Percentiles rank a stretch among this genome's conserved stretches.
Conservation (phyloP, 2,329 filamentous ascomycete species). For the Akanthomyces dipterigenus region DNA sequence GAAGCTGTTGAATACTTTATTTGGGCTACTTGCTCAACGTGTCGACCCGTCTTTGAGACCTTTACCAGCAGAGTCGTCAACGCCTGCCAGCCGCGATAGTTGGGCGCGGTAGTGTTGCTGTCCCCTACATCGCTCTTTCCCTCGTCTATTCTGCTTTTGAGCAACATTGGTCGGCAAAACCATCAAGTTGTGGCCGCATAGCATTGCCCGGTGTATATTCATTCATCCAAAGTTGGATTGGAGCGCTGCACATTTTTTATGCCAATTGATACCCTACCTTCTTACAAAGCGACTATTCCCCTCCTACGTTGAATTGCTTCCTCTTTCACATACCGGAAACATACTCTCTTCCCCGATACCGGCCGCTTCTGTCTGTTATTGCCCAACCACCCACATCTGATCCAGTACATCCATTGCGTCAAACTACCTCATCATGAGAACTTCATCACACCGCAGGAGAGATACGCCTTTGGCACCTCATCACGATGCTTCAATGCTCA, state of each 20-base stretch:
- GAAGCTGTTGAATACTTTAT: neutral
- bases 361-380: neutral
- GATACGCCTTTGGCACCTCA: neutral
- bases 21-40: neutral
- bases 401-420: neutral
- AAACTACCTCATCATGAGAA: neutral
- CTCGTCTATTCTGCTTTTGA: neutral
- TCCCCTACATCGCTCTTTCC: neutral
- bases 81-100: neutral
- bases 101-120: neutral
- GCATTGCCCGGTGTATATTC: neutral
- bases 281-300: neutral
- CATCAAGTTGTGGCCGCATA: neutral
- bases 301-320: neutral
- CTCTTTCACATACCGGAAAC: neutral
- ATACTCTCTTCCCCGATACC: neutral
- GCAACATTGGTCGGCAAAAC: neutral
- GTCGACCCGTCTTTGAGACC: neutral
- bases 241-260: neutral
- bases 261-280: neutral
- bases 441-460: neutral
- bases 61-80: neutral
- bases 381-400: neutral
- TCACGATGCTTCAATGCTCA: neutral
- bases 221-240: neutral